Evolutionary conservation across 208 protist genomes (phyloP), one percentile per base, ranked within the genome.

Genomic region (Wallacemonas sp.): DNA sequence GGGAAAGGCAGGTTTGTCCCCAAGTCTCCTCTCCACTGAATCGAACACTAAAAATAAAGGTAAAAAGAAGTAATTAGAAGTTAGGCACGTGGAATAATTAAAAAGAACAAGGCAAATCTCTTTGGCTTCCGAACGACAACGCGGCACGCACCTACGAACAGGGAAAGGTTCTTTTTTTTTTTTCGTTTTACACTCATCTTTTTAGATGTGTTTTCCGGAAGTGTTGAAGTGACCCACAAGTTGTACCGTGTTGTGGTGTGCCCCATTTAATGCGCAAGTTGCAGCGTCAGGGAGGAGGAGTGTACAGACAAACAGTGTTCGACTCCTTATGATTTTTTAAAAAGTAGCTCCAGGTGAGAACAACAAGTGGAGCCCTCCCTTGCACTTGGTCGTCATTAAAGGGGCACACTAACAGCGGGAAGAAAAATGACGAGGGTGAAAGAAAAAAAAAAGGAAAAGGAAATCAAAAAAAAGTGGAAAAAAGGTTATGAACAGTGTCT

Each of bases 391-490:
- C n/a, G n/a, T n/a, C 7, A 42, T 42, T 42, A 14, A 29, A 54
- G 57, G 14, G 7, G 66, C 3, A 32, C 12, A 22, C 29, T 29
- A 8, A 45, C 28, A 29, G 31, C 23, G 29, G n/a, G 33, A 26
- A 18, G 8, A 28, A 59, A 48, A 57, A 41, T 41, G 36, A 41
- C 14, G 36, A 41, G 7, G 36, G 14, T 41, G 36, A 16, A 41
- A 41, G 14, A 41, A 41, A 32, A 50, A 44, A 67, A 71, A 46
- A 64, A 61, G 45, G 41, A 50, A 63, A 38, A 38, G 36, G 46
- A 42, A 72, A 71, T 61, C 11, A 57, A 70, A 64, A 71, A 61
- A 41, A 75, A 62, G 64, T 54, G 23, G 10, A 55, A 55, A 66
- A 61, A 55, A 63, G 22, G 28, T 44, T 59, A 59, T 39, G 52